Evolutionary conservation across 73 alveolate species (phyloP).

Genomic region (Blepharisma stoltei): DNA sequence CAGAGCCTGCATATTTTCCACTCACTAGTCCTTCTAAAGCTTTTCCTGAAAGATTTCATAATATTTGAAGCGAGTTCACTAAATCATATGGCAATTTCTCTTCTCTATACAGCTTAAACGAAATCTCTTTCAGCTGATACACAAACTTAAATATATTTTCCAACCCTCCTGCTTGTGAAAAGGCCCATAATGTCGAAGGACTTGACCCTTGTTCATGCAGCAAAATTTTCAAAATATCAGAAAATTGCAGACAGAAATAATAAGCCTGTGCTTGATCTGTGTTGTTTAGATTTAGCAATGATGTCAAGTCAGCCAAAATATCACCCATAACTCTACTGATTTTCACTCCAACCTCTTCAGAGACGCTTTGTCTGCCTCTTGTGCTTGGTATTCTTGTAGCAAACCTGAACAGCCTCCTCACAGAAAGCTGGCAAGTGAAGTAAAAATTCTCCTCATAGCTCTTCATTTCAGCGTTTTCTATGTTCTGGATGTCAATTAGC

Average conservation of each 20-base stretch:
- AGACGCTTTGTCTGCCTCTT: background rate
- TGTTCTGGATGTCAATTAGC: background rate
- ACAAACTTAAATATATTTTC: constrained; percentile 17
- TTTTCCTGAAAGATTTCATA: constrained; percentile 21
- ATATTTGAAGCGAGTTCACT: constrained; percentile 1
- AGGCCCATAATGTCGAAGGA: background rate
- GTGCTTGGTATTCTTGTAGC: constrained; percentile 23
- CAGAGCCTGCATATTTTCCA: background rate
- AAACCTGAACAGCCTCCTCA: constrained; percentile 18
- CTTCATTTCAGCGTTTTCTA: constrained; percentile 12
- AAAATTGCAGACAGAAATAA: background rate
- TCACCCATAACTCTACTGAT: constrained; percentile 2
- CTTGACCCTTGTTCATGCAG: background rate
- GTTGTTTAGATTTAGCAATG: background rate
- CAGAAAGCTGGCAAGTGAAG: constrained; percentile 20
- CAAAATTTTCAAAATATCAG: constrained; percentile 13
- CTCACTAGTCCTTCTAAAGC: constrained; percentile 8
- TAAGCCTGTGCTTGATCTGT: background rate
- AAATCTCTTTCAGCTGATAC: constrained; percentile 1
- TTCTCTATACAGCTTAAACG: background rate
- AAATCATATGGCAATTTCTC: background rate
- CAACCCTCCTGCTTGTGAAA: constrained; percentile 22
- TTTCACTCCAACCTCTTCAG: background rate
- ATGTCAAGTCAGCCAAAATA: background rate
- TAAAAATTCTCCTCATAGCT: background rate